Evolutionary conservation across 176 grass and related monocot genomes (phyloP).

Genomic region (Carex scoparia): DNA sequence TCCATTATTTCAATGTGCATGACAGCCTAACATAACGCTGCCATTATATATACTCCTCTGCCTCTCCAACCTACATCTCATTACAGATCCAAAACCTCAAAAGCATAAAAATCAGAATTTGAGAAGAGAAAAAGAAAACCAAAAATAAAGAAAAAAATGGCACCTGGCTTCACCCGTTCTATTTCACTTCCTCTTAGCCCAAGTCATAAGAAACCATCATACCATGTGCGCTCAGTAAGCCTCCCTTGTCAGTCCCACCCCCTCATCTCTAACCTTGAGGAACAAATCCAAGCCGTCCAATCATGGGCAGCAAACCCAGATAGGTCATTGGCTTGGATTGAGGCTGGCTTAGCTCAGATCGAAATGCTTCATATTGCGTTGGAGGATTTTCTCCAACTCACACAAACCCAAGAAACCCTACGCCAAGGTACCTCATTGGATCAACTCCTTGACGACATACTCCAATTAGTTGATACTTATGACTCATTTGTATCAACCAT

Average conservation of each 20-base stretch:
- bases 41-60: neutral
- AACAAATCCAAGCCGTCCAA: constrained; percentile 20
- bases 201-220: neutral
- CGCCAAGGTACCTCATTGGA: constrained; percentile 7
- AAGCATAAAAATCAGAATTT: neutral
- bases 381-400: constrained; percentile 47
- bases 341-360: constrained; percentile 30
- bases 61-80: neutral
- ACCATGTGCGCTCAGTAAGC: constrained; percentile 45
- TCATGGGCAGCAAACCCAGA: neutral
- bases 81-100: neutral
- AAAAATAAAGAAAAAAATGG: constrained; percentile 16
- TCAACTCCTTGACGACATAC: constrained; percentile 49
- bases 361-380: constrained; percentile 38
- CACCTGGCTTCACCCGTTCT: constrained; percentile 29
- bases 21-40: neutral
- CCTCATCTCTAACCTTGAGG: constrained; percentile 26
- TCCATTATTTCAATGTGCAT: constrained; percentile 5
- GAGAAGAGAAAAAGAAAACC: neutral
- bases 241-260: constrained; percentile 45
- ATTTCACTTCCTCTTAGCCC: constrained; percentile 44
- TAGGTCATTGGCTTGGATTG: neutral
- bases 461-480: constrained; percentile 58
- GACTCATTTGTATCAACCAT: constrained; percentile 36
- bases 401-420: constrained; percentile 26